A percentile compares a stretch with the other conserved stretches of the same genome.
Conservation (phyloP, 164 flowering plant genomes). For the grape (Vitis vinifera) region DNA sequence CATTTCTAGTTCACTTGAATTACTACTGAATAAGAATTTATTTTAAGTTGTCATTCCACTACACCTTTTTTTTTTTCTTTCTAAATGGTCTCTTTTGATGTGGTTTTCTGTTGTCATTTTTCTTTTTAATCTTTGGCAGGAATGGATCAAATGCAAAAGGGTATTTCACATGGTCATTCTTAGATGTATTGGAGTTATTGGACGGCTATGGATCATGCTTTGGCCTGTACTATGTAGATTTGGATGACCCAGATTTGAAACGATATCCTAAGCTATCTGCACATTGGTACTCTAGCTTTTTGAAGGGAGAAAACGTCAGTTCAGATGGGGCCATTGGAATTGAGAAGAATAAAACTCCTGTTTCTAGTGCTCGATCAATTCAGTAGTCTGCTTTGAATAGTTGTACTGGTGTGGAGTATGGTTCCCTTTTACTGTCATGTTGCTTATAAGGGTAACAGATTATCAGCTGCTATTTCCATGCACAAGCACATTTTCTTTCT, state of each 20-base stretch:
- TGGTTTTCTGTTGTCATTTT: not conserved
- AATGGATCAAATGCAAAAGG: constrained; percentile 42
- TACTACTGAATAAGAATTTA: too few species aligned
- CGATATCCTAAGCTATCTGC: constrained; percentile 46
- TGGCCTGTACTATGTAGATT: constrained; percentile 39
- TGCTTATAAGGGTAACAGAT: too few species aligned
- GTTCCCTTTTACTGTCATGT: too few species aligned
- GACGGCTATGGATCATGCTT: constrained; percentile 19
- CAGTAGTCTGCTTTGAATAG: constrained; percentile 1
- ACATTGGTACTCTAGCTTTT: constrained; percentile 40
- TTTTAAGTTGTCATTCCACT: too few species aligned
- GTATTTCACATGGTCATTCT: constrained; percentile 46
- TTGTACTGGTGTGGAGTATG: too few species aligned
- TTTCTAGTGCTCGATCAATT: not conserved
- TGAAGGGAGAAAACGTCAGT: constrained; percentile 11
- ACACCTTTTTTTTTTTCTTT: too few species aligned
- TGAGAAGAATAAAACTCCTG: not conserved
- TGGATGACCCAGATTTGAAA: constrained; percentile 31
- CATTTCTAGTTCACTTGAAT: too few species aligned
- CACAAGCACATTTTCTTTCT: too few species aligned
- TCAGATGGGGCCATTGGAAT: not conserved
- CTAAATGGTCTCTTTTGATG: not conserved
- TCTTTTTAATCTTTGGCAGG: constrained; percentile 11
- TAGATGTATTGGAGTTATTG: constrained; percentile 37
- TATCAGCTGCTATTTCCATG: too few species aligned